Percentiles rank a stretch among this genome's conserved stretches.
phyloP scores from a whole-genome alignment of 2,329 filamentous ascomycete species.

The Ascochyta rabiei region DNA sequence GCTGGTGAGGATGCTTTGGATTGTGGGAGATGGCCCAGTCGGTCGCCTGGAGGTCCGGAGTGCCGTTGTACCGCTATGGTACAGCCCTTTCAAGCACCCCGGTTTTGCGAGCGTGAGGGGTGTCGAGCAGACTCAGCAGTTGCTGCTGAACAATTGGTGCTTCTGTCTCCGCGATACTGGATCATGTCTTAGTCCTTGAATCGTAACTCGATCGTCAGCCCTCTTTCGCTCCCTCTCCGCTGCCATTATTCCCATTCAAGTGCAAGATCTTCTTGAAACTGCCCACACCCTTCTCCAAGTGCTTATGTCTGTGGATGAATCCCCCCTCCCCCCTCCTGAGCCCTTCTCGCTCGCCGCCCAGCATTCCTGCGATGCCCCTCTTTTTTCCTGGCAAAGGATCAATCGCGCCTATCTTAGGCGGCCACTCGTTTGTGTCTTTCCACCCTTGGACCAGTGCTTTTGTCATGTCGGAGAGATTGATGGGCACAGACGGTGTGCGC shows the following conservation, averaged over 20 bases:
- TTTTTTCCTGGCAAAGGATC: slow-evolving; percentile 54
- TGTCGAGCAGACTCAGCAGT: no score
- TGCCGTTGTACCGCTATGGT: no score
- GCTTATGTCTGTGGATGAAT: slow-evolving; percentile 46
- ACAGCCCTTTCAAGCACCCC: no score
- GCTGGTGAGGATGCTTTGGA: no score
- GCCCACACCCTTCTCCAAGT: slow-evolving; percentile 53
- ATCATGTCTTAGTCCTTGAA: no score
- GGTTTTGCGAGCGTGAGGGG: no score
- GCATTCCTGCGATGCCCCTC: slow-evolving; percentile 23
- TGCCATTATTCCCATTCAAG: slow-evolving; percentile 35
- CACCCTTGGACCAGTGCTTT: slow-evolving; percentile 84
- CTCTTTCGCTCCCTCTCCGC: slow-evolving; percentile 18
- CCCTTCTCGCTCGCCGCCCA: neutral
- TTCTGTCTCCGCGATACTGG: no score
- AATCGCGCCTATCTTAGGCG: slow-evolving; percentile 64
- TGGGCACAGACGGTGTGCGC: slow-evolving; percentile 82
- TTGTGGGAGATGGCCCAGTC: no score
- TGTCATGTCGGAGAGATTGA: slow-evolving; percentile 84
- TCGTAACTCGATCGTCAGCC: slow-evolving; percentile 2
- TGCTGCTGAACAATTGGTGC: no score
- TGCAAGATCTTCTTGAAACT: slow-evolving; percentile 53
- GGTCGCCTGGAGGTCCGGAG: no score
- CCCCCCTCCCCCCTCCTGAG: slow-evolving; percentile 15
- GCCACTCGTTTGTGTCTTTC: slow-evolving; percentile 95